phyloP scores from a whole-genome alignment of 805 yeast genomes.

The Tetrapisispora namnaoensis region DNA sequence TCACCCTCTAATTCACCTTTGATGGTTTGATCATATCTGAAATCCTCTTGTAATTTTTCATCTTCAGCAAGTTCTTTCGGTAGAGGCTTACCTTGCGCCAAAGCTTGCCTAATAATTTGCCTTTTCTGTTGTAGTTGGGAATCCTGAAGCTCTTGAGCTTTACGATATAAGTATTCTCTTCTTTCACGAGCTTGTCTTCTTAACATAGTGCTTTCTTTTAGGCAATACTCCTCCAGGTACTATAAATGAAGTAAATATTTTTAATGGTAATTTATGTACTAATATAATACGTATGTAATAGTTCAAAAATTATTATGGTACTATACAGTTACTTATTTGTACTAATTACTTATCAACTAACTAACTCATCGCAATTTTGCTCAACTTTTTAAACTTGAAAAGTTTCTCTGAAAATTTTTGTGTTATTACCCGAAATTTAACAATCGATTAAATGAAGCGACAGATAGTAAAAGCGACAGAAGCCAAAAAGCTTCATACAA shows the following conservation, averaged over 20 bases:
- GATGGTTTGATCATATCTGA: constrained; percentile 73
- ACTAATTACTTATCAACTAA: not conserved
- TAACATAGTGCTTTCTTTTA: constrained; percentile 36
- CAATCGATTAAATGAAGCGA: not conserved
- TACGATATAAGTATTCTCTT: constrained; percentile 83
- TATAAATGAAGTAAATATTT: too few species aligned
- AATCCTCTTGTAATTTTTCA: constrained; percentile 66
- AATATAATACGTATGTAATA: too few species aligned
- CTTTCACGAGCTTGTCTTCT: constrained; percentile 95
- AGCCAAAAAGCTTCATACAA: too few species aligned
- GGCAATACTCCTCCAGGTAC: not conserved
- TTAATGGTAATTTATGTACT: too few species aligned
- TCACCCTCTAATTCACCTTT: constrained; percentile 30
- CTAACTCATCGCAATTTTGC: not conserved
- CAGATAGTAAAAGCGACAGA: too few species aligned
- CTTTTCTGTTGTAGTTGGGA: constrained; percentile 77
- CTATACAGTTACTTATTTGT: not conserved
- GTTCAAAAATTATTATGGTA: not conserved
- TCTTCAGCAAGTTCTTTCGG: constrained; percentile 90
- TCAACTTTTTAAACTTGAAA: not conserved
- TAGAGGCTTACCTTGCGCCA: constrained; percentile 85
- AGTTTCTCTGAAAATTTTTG: not conserved
- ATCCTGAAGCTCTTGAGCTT: constrained; percentile 84
- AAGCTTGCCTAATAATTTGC: constrained; percentile 73
- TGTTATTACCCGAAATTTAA: not conserved